Percentiles rank a stretch among this genome's conserved stretches.
Evolutionary conservation across 768 basidiomycete species (phyloP).

Genomic region (Tubosaeta sp.): DNA sequence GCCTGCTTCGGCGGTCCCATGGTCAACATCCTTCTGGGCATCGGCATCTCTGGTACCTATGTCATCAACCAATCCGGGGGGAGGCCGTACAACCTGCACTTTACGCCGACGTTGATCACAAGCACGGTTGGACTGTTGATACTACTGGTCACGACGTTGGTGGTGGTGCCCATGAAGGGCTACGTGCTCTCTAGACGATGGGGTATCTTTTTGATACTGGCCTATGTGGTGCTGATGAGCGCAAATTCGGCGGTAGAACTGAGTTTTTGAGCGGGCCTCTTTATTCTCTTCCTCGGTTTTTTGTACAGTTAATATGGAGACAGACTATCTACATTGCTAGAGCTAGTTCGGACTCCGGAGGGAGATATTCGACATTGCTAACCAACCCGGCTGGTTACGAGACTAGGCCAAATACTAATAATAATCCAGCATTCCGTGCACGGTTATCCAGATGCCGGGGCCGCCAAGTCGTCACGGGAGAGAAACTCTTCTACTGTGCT

Average conservation of each 20-base stretch:
- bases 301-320: background rate
- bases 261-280: background rate
- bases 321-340: background rate
- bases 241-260: constrained; percentile 80
- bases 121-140: constrained; percentile 78
- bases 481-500: too few relatives aligned
- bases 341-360: background rate
- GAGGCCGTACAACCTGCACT: constrained; percentile 65
- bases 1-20: constrained; percentile 93
- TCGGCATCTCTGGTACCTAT: constrained; percentile 89
- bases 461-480: too few relatives aligned
- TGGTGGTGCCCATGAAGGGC: constrained; percentile 82
- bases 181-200: constrained; percentile 77
- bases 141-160: constrained; percentile 68
- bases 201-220: constrained; percentile 74
- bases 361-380: too few relatives aligned
- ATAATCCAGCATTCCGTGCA: too few relatives aligned
- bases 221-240: constrained; percentile 73
- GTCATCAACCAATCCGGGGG: constrained; percentile 58
- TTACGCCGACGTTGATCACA: constrained; percentile 80
- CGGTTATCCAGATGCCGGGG: too few relatives aligned
- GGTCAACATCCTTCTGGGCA: constrained; percentile 86
- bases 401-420: too few relatives aligned
- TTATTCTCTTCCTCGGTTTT: background rate
- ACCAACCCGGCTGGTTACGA: too few relatives aligned